Evolutionary conservation across 768 basidiomycete species (phyloP), one percentile per base, ranked within the genome.

Genomic region (Mycena crocata): DNA sequence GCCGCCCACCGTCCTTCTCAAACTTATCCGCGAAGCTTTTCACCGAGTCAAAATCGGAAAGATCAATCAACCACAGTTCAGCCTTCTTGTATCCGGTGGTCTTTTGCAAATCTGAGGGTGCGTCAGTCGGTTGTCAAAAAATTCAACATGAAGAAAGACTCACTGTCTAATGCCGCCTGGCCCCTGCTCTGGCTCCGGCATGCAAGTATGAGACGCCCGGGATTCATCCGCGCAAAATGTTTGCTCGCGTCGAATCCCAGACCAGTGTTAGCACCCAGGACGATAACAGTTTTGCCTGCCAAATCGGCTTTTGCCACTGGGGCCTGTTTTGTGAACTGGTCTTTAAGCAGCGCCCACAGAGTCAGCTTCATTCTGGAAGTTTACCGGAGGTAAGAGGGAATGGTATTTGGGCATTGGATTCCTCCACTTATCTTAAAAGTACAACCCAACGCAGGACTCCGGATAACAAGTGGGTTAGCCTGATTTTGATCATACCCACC

Each of bases 1-100:
- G 65, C n/a, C 62, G 50, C 17, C 67, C 67, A 31, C 67, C 62
- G 10, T 68, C 67, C 34, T 50, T 26, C 14, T 68, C 64, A n/a
- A 80, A 79, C 30, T 62, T 73, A 46, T 76, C 72, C 71, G 57
- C 80, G 55, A 83, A 81, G 24, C 73, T 65, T 28, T 71, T 64
- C 28, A 83, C 76, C 46, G 65, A 77, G 8, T 70, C 69, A 40
- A 82, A 82, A 44, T 68, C 73, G 28, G 70, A 64, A 48, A 82
- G 54, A 30, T 83, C 81, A 49, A 81, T 68, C 32, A 66, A 44
- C 77, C 77, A 37, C 71, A 70, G 75, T 76, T 79, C 17, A 54
- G 46, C 23, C 72, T 58, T 64, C 19, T 57, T 61, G 19, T 57
- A 80, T 1, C 73, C 66, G 1, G 65, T 71, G 8, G n/a, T 49